Evolutionary conservation across 768 basidiomycete genomes (phyloP), one percentile per base, ranked within the genome.

Genomic region (Pisolithus tinctorius): DNA sequence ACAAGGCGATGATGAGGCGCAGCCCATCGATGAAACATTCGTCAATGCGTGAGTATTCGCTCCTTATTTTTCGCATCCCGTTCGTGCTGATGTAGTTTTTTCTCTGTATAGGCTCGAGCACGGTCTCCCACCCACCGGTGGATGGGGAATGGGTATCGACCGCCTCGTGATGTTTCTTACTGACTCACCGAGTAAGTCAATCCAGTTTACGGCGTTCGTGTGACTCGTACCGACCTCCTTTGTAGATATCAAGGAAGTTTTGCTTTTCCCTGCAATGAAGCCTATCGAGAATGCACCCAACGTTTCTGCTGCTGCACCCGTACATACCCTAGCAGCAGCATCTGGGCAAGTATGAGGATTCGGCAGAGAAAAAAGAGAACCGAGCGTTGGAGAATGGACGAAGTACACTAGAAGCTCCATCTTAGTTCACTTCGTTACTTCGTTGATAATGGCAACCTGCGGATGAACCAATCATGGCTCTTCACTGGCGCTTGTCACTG

Each of bases 111-210:
- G 92, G 3, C 83, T 99, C 56, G 96, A 99, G 70, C 91, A 98
- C 63, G 96, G 93, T 66, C 81, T 99, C 2, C 93, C 96, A 5
- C 96, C 96, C 0, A 99, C 95, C 4, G 95, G 93, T 52, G 95
- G 95, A 42, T 98, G 93, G 92, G 95, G 93, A 56, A 77, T 97
- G 49, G 94, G 95, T 49, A 88, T 97, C 58, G 94, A 97, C 65
- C 84, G 93, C 54, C 76, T 98, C 37, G 92, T 97, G 71, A 98
- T 98, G 95, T 97, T 98, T 84, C 76, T 98, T 45, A 95, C 93
- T 4, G 85, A 99, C 70, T 94, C 91, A n/a, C 85, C 83, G 7
- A 95, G 90, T 93, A 58, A 59, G 85, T 71, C 4, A 43, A 17
- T 47, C 62, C 13, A 16, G 23, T 45, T 27, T 20, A 13, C 29